Percentiles rank a stretch among this genome's conserved stretches.
Evolutionary conservation across 345 rosid genomes (phyloP).

Genomic region (Eucalyptus sideroxylon): DNA sequence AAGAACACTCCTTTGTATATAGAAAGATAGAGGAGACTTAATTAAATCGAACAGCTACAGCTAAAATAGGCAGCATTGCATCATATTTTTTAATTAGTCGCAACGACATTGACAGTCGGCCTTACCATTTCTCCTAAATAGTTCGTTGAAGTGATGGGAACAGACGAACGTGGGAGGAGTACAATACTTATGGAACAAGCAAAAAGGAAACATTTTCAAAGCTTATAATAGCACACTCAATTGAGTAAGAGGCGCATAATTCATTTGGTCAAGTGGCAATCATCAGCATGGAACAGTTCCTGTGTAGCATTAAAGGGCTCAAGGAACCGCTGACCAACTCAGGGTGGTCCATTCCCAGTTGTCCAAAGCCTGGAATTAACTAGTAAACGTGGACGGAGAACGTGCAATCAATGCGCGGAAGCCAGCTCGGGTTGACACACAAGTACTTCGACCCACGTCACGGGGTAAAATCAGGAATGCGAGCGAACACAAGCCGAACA

Average conservation of each 20-base stretch:
- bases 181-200: neutral
- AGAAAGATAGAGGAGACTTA: neutral
- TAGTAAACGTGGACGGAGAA: neutral
- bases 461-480: neutral
- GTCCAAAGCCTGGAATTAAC: neutral
- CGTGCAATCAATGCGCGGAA: neutral
- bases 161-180: neutral
- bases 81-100: neutral
- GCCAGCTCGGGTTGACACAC: neutral
- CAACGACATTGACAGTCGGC: neutral
- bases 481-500: neutral
- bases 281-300: neutral
- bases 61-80: neutral
- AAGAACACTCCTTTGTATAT: neutral
- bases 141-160: neutral
- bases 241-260: neutral
- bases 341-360: neutral
- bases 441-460: neutral
- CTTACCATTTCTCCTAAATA: neutral
- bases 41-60: neutral
- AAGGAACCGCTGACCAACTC: neutral
- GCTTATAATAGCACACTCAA: neutral
- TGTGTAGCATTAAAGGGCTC: neutral
- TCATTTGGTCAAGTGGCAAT: neutral
- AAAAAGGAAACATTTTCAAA: neutral